Percentiles rank a stretch among this genome's conserved stretches.
These are phyloP conservation scores for Mycena maculata DNA, from an alignment of 768 basidiomycete species.

Conservation along the genomic window DNA sequence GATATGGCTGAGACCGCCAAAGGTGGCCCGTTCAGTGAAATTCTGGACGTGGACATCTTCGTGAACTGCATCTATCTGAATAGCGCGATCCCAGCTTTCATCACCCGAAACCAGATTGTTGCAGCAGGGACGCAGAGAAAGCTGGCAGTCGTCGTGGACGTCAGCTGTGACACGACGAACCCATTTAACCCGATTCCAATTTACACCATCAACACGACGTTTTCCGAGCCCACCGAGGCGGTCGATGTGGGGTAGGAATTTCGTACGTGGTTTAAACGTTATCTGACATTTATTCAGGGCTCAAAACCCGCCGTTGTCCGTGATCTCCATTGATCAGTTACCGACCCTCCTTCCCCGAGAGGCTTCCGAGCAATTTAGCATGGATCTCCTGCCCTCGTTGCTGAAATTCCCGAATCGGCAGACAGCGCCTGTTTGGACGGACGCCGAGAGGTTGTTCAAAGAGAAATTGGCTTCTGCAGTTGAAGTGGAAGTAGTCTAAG, in stretches of 20 bases:
- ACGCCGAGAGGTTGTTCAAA: constrained; percentile 87
- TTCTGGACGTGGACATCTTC: constrained; percentile 96
- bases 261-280: constrained; percentile 28
- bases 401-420: constrained; percentile 75
- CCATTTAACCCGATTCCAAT: constrained; percentile 98
- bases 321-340: constrained; percentile 97
- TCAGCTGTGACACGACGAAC: constrained; percentile 99
- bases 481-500: constrained; percentile 52
- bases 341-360: constrained; percentile 96
- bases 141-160: constrained; percentile 91
- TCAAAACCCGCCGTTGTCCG: constrained; percentile 76
- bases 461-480: constrained; percentile 61
- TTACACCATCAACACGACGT: constrained; percentile 94
- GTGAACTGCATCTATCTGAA: constrained; percentile 99
- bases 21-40: constrained; percentile 95
- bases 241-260: constrained; percentile 81
- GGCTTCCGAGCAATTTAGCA: constrained; percentile 95
- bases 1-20: constrained; percentile 96
- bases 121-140: constrained; percentile 75
- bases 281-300: constrained; percentile 50
- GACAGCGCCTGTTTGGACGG: constrained; percentile 83
- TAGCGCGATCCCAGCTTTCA: constrained; percentile 85
- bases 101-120: constrained; percentile 77
- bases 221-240: constrained; percentile 89
- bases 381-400: constrained; percentile 48